A percentile compares a stretch with the other conserved stretches of the same genome.
Evolutionary conservation across 192 early-diverging fungal species (phyloP).

Genomic region (Backusella westeae): DNA sequence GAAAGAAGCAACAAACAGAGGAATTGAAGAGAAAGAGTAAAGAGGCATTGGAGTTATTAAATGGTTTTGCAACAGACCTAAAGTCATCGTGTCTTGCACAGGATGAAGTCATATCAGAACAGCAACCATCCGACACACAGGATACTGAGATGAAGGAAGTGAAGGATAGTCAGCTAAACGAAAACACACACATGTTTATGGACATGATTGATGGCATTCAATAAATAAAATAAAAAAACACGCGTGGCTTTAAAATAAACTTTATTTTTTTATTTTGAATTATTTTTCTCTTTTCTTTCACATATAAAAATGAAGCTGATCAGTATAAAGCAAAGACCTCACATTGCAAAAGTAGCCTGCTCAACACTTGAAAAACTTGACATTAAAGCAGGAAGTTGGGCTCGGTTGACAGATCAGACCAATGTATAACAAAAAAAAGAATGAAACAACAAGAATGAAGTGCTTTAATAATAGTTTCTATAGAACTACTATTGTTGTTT

Average conservation of each 20-base stretch:
- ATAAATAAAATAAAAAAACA: not conserved
- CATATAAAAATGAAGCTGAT: conserved; percentile 3
- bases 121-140: not conserved
- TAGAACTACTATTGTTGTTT: conserved; percentile 12
- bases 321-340: not conserved
- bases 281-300: not conserved
- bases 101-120: not conserved
- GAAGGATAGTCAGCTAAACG: not conserved
- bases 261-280: not conserved
- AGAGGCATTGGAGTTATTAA: conserved; percentile 13
- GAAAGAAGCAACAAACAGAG: conserved; percentile 41
- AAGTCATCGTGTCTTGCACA: not conserved
- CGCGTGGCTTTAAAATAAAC: not conserved
- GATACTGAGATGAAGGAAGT: not conserved
- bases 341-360: conserved; percentile 4
- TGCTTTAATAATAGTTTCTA: not conserved
- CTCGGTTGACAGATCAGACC: not conserved
- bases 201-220: not conserved
- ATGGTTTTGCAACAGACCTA: not conserved
- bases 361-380: not conserved
- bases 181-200: not conserved
- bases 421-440: not conserved
- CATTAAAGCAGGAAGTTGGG: conserved; percentile 7
- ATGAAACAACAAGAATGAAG: not conserved
- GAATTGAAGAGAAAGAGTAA: conserved; percentile 35